Percentiles rank a stretch among this genome's conserved stretches.
These are phyloP conservation scores for Lepidopterella palustris DNA, from an alignment of 495 filamentous ascomycete genomes.

Conservation along the genomic window DNA sequence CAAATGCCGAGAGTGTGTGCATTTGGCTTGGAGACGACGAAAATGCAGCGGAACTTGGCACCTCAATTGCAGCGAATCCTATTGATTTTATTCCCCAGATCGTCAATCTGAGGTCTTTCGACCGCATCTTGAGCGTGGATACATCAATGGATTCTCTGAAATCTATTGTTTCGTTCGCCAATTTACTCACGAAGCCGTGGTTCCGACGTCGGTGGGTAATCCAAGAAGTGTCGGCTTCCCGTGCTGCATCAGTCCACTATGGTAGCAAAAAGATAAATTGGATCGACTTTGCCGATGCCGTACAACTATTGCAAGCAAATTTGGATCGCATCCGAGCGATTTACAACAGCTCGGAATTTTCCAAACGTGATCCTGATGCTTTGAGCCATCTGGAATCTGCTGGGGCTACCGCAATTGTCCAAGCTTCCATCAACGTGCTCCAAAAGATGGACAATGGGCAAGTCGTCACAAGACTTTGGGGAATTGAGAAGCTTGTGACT, in stretches of 20 bases:
- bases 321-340: not conserved
- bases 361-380: not conserved
- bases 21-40: too few relatives aligned
- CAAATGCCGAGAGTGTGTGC: too few relatives aligned
- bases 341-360: not conserved
- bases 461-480: not conserved
- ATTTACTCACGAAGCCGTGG: too few relatives aligned
- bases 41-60: too few relatives aligned
- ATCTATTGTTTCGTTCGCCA: too few relatives aligned
- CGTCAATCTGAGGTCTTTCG: too few relatives aligned
- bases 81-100: too few relatives aligned
- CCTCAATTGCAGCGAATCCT: too few relatives aligned
- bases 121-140: too few relatives aligned
- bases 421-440: not conserved
- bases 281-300: not conserved
- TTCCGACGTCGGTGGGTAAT: not conserved
- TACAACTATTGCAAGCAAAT: not conserved
- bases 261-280: not conserved
- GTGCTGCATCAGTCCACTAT: not conserved
- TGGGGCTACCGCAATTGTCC: not conserved
- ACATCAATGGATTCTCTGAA: too few relatives aligned
- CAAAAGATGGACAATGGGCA: not conserved
- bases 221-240: not conserved
- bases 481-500: slow-evolving; percentile 34
- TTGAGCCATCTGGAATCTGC: not conserved